Percentiles rank a stretch among this genome's conserved stretches.
phyloP scores from a whole-genome alignment of 1,139 yeast species.

The Fermentozyma sake region DNA sequence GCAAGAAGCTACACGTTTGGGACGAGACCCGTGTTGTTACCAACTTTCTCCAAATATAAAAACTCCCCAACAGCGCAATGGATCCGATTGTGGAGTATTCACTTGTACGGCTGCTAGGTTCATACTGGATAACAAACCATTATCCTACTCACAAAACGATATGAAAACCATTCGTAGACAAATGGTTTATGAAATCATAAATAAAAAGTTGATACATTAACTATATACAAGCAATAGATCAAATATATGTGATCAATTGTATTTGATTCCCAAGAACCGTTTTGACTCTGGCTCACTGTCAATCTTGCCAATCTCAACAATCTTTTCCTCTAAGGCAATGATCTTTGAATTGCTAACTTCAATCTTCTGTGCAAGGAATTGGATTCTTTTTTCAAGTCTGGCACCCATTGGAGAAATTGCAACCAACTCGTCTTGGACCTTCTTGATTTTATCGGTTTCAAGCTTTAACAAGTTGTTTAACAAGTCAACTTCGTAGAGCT shows the following conservation, averaged over 20 bases:
- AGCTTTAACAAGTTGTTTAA: slow-evolving; percentile 48
- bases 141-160: slow-evolving; percentile 63
- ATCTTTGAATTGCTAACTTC: slow-evolving; percentile 50
- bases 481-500: slow-evolving; percentile 62
- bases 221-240: slow-evolving; percentile 1
- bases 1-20: slow-evolving; percentile 47
- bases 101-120: slow-evolving; percentile 75
- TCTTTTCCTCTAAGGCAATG: slow-evolving; percentile 31
- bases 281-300: slow-evolving; percentile 5
- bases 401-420: slow-evolving; percentile 48
- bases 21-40: slow-evolving; percentile 24
- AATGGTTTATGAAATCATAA: slow-evolving; percentile 56
- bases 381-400: slow-evolving; percentile 56
- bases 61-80: slow-evolving; percentile 86
- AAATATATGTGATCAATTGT: slow-evolving; percentile 1
- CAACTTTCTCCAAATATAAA: slow-evolving; percentile 30
- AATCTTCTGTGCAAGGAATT: slow-evolving; percentile 64
- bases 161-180: slow-evolving; percentile 65
- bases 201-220: slow-evolving; percentile 11
- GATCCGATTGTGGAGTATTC: slow-evolving; percentile 94
- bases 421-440: slow-evolving; percentile 68
- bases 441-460: slow-evolving; percentile 61
- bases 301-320: slow-evolving; percentile 14
- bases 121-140: slow-evolving; percentile 42
- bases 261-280: slow-evolving; percentile 9